Base-by-base conservation (phyloP, 106 monocot species). In the Dendrobium officinale region DNA sequence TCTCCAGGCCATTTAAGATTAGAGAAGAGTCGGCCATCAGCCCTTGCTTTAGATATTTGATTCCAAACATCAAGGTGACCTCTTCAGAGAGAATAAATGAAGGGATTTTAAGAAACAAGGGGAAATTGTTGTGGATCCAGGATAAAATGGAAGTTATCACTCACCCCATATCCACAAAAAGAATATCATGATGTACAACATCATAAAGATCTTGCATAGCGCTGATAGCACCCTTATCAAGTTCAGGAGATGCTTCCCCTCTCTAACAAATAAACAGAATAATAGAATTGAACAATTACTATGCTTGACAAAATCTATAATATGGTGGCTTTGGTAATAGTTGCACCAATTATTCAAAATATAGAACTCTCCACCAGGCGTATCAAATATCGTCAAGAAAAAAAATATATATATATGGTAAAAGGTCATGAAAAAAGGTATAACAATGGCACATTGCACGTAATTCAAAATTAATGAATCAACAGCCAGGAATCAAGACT, bases 141-240 rank as follows among this genome's bases (percentile, higher is more conserved):
- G 58, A 33, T 9, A 84, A 0, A 72, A 75, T 45, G 19, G 42
- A 42, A 44, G 15, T 1, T 75, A 20, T 16, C 48, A n/a, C 8
- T 67, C 29, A 95, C 97, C 92, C 86, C 94, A 98, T 86, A 81
- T 94, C 84, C 76, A 91, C 58, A 61, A 82, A 78, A 74, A 88
- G 84, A 87, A 95, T 81, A 87, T 98, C 97, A 84, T 91, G 89
- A 72, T 87, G 92, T 58, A 98, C 73, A 66, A 91, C 89, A 81
- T 98, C 94, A 89, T 94, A 91, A 77, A 98, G 88, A 89, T 98
- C 97, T 79, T 91, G 97, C 37, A 95, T 88, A 18, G 97, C 97
- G 81, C 92, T 92, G 41, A 94, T 80, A 41, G 92, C 94, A 7
- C 97, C 97, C 73, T 84, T 81, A 77, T 77, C 42, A 55, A 88